Percentiles rank a stretch among this genome's conserved stretches.
phyloP scores from a whole-genome alignment of 164 flowering plant genomes.

The Chimonanthus praecox region DNA sequence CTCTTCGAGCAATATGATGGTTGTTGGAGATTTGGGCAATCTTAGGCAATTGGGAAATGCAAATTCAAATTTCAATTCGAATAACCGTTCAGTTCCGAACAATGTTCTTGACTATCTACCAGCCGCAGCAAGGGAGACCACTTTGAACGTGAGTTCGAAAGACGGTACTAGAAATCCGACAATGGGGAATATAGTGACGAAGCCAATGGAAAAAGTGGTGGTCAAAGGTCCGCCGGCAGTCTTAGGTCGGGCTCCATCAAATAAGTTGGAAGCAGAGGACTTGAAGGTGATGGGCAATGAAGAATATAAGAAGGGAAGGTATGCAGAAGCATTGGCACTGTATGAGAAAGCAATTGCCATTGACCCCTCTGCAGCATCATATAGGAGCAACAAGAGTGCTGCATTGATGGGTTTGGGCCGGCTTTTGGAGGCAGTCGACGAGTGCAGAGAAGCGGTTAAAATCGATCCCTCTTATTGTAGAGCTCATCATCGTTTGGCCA shows the following conservation, averaged over 20 bases:
- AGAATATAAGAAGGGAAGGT: conserved; percentile 65
- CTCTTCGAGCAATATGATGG: conserved; percentile 80
- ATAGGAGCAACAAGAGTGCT: conserved; percentile 64
- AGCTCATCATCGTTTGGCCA: conserved; percentile 74
- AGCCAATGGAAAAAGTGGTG: conserved; percentile 19
- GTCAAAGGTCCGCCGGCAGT: conserved; percentile 10
- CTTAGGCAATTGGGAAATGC: conserved; percentile 42
- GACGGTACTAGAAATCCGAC: conserved; percentile 14
- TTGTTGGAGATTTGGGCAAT: conserved; percentile 68
- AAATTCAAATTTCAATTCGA: neutral
- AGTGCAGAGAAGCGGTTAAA: conserved; percentile 61
- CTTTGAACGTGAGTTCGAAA: neutral
- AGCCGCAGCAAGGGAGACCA: conserved; percentile 29
- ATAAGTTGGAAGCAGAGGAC: conserved; percentile 44
- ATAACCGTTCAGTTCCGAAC: conserved; percentile 6
- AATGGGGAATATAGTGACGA: conserved; percentile 56
- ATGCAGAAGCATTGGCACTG: conserved; percentile 55
- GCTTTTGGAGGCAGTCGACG: conserved; percentile 58
- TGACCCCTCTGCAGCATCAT: conserved; percentile 54
- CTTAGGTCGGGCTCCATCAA: conserved; percentile 44
- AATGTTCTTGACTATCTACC: conserved; percentile 39
- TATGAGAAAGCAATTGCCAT: conserved; percentile 65
- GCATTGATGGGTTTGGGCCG: conserved; percentile 65
- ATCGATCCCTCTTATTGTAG: conserved; percentile 61
- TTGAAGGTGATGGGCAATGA: conserved; percentile 76